phyloP scores from a whole-genome alignment of 768 basidiomycete genomes.

The Boletus rubroflammeus region DNA sequence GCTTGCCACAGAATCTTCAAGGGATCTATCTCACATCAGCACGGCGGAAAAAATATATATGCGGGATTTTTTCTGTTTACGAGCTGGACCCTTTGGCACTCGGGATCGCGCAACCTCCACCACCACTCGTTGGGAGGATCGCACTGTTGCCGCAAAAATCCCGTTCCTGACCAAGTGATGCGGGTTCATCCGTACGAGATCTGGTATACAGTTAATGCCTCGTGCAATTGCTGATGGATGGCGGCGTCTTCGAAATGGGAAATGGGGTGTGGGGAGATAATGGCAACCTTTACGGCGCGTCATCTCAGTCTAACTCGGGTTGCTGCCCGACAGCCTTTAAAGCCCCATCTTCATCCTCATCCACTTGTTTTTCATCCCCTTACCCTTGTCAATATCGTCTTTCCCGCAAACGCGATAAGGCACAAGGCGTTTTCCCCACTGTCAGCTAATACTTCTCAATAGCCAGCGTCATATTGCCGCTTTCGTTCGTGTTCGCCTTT shows the following conservation, averaged over 20 bases:
- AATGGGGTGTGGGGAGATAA: conserved; percentile 12
- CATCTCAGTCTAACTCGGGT: conserved; percentile 2
- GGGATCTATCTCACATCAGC: neutral
- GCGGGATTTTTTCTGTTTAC: neutral
- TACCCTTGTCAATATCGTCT: neutral
- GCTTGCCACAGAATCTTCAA: conserved; percentile 1
- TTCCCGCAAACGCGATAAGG: neutral
- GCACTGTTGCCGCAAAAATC: conserved; percentile 5
- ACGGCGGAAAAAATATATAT: neutral
- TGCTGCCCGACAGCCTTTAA: conserved; percentile 7
- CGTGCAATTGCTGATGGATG: conserved; percentile 23
- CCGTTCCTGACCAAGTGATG: conserved; percentile 1
- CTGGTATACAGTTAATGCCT: conserved; percentile 17
- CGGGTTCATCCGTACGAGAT: conserved; percentile 2
- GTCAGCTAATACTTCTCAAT: neutral
- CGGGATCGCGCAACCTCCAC: neutral
- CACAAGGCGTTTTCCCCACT: neutral
- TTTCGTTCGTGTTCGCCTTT: neutral
- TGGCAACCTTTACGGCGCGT: conserved; percentile 15
- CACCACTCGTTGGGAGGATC: neutral
- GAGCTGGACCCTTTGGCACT: neutral
- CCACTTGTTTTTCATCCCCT: neutral
- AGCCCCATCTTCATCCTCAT: neutral
- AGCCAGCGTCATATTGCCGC: neutral
- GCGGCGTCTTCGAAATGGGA: conserved; percentile 17